Percentiles rank a stretch among this genome's conserved stretches.
These are phyloP conservation scores for Fusarium paranaense DNA, from an alignment of 2,329 filamentous ascomycete genomes.

Conservation along the genomic window DNA sequence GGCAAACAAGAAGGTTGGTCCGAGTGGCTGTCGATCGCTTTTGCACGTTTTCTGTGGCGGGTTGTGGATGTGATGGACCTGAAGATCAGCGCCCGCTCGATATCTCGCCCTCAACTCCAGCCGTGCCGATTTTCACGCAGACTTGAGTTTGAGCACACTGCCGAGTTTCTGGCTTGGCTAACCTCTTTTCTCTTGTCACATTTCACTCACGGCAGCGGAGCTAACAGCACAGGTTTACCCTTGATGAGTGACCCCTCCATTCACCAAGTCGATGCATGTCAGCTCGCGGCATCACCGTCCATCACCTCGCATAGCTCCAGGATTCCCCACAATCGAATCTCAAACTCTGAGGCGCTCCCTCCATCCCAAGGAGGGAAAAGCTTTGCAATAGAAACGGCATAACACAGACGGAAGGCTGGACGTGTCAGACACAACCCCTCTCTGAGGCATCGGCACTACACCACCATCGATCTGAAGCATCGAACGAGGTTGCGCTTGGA, in stretches of 20 bases:
- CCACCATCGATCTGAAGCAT: conserved; percentile 7
- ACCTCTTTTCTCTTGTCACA: conserved; percentile 4
- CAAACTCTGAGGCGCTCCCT: conserved; percentile 4
- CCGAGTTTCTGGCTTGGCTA: background rate
- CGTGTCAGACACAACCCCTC: background rate
- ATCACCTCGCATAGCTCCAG: conserved; percentile 26
- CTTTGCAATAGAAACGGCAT: background rate
- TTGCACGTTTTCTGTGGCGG: conserved; percentile 11
- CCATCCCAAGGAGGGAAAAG: background rate
- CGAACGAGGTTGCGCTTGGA: conserved; percentile 13
- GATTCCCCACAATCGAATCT: conserved; percentile 27
- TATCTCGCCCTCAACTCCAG: background rate
- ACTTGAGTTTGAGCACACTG: background rate
- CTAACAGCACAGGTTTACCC: background rate
- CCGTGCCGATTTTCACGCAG: background rate
- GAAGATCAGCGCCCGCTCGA: conserved; percentile 1
- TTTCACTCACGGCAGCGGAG: conserved; percentile 10
- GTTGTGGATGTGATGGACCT: conserved; percentile 20
- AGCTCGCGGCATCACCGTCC: conserved; percentile 12
- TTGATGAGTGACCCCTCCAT: background rate
- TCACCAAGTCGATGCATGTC: conserved; percentile 1
- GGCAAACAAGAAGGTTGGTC: background rate
- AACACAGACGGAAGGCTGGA: background rate
- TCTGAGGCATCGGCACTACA: conserved; percentile 2
- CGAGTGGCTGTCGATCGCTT: background rate